phyloP scores from a whole-genome alignment of 2,329 filamentous ascomycete genomes.

The Pochonia chlamydosporia region DNA sequence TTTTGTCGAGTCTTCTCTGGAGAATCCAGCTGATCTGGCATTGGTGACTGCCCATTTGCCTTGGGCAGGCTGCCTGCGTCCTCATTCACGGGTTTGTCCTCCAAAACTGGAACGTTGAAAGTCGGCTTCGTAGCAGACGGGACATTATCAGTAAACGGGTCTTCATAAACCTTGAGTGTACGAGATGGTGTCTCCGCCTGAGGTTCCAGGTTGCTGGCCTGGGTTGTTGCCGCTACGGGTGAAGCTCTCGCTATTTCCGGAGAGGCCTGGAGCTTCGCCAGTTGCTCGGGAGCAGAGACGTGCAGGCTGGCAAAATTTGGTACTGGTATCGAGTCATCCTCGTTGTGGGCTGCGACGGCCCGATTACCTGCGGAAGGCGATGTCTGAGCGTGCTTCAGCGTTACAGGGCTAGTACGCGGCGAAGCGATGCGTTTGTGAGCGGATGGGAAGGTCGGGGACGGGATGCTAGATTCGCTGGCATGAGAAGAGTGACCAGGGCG shows the following conservation, averaged over 20 bases:
- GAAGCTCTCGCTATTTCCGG: conserved; percentile 8
- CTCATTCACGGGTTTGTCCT: conserved; percentile 56
- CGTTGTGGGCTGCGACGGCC: conserved; percentile 10
- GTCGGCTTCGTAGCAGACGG: conserved; percentile 36
- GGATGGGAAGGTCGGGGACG: conserved; percentile 35
- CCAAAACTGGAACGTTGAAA: conserved; percentile 46
- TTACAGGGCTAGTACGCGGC: conserved; percentile 36
- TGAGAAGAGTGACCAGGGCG: conserved; percentile 43
- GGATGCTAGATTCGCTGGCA: conserved; percentile 44
- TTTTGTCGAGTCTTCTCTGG: conserved; percentile 52
- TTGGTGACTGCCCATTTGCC: conserved; percentile 16
- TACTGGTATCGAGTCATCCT: conserved; percentile 17
- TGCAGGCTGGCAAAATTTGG: conserved; percentile 37
- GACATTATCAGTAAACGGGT: conserved; percentile 49
- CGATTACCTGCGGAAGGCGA: conserved; percentile 33
- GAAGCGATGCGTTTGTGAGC: conserved; percentile 30
- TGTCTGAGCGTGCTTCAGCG: conserved; percentile 28
- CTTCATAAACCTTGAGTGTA: conserved; percentile 54
- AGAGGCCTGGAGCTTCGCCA: conserved; percentile 8
- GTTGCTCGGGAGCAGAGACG: conserved; percentile 22
- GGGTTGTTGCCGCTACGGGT: conserved; percentile 8
- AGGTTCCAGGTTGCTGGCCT: conserved; percentile 2
- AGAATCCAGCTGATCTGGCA: conserved; percentile 18
- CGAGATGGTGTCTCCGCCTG: conserved; percentile 25
- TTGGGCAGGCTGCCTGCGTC: conserved; percentile 32